A percentile compares a stretch with the other conserved stretches of the same genome.
Evolutionary conservation across 2,329 filamentous ascomycete species (phyloP).

Genomic region (Diaporthe caulivora): DNA sequence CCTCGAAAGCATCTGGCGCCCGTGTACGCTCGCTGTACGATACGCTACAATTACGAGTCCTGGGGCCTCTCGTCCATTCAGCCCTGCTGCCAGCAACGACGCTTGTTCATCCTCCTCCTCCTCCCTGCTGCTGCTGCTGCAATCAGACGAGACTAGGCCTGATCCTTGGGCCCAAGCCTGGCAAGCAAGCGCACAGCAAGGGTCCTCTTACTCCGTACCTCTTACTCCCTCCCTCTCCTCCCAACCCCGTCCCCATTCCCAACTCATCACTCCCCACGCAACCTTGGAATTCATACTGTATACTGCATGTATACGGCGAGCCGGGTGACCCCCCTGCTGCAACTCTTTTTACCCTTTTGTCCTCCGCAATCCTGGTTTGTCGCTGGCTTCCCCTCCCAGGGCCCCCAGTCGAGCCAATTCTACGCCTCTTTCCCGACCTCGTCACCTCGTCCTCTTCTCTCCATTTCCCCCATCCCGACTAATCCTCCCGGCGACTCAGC

Average conservation of each 20-base stretch:
- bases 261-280: conserved; percentile 1
- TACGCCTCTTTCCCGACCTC: conserved; percentile 34
- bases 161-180: conserved; percentile 28
- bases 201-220: conserved; percentile 7
- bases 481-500: conserved; percentile 36
- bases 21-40: neutral
- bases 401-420: conserved; percentile 34
- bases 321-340: conserved; percentile 25
- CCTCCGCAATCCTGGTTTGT: conserved; percentile 35
- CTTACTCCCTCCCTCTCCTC: neutral
- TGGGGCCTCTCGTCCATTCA: conserved; percentile 2
- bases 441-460: conserved; percentile 32
- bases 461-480: conserved; percentile 31
- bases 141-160: conserved; percentile 17
- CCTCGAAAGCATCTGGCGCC: conserved; percentile 21
- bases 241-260: conserved; percentile 7
- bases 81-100: conserved; percentile 6
- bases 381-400: conserved; percentile 31
- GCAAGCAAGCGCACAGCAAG: conserved; percentile 18
- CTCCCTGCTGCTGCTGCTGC: neutral
- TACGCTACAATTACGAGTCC: conserved; percentile 1
- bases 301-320: conserved; percentile 24
- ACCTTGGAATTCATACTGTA: conserved; percentile 34
- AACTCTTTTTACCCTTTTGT: conserved; percentile 30
- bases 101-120: neutral